phyloP scores from a whole-genome alignment of 352 stramenopile species.

The Phytophthora macrochlamydospora region DNA sequence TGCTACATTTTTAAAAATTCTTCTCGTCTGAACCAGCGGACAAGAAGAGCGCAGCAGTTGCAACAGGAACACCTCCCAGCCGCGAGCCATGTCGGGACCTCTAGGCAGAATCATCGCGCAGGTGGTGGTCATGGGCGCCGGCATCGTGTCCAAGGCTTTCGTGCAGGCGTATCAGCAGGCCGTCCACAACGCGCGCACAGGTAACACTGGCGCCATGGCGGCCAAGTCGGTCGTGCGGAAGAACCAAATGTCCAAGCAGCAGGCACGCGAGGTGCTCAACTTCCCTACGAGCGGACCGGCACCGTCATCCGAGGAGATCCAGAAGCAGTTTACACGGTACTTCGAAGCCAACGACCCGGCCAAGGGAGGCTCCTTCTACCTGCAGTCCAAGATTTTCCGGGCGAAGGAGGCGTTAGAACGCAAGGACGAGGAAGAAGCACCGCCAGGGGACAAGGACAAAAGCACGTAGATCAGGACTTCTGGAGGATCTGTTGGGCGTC shows the following conservation, averaged over 20 bases:
- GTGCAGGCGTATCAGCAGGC: slow-evolving; percentile 90
- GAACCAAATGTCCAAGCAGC: slow-evolving; percentile 75
- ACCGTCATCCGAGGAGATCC: slow-evolving; percentile 61
- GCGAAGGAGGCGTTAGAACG: slow-evolving; percentile 87
- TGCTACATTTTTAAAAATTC: not conserved
- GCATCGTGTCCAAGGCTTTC: slow-evolving; percentile 87
- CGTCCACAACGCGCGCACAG: slow-evolving; percentile 83
- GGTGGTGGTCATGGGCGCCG: slow-evolving; percentile 82
- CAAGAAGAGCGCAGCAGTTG: slow-evolving; percentile 10
- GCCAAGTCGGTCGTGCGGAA: slow-evolving; percentile 72
- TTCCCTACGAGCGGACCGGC: slow-evolving; percentile 52
- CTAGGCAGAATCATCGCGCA: slow-evolving; percentile 83
- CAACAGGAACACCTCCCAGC: slow-evolving; percentile 9
- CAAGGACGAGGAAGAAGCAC: slow-evolving; percentile 37
- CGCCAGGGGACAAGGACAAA: slow-evolving; percentile 28
- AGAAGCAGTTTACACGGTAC: slow-evolving; percentile 89
- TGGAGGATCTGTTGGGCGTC: not conserved
- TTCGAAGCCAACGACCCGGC: slow-evolving; percentile 90
- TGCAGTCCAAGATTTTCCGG: slow-evolving; percentile 93
- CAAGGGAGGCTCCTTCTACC: slow-evolving; percentile 92
- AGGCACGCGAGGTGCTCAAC: slow-evolving; percentile 87
- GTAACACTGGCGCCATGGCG: slow-evolving; percentile 71
- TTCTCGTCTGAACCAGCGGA: slow-evolving; percentile 17
- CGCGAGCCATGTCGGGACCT: slow-evolving; percentile 73
- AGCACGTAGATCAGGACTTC: slow-evolving; percentile 22